A percentile compares a stretch with the other conserved stretches of the same genome.
These are phyloP conservation scores for Didymella segeticola DNA, from an alignment of 2,329 filamentous ascomycete genomes.

Conservation along the genomic window DNA sequence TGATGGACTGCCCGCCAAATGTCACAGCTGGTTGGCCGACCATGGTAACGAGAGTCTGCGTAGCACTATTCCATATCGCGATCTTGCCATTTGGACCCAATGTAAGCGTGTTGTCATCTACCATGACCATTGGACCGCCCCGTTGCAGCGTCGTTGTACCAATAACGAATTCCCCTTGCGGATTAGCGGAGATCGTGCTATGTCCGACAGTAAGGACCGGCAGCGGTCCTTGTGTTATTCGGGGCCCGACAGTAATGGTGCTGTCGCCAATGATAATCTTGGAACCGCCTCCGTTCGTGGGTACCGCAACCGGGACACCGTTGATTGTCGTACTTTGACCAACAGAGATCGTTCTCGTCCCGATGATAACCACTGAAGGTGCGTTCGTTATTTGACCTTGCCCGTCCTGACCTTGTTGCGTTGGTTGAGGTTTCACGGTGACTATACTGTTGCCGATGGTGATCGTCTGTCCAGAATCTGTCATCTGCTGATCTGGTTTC, in stretches of 20 bases:
- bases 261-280: slow-evolving; percentile 39
- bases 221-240: slow-evolving; percentile 20
- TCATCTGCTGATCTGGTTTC: slow-evolving; percentile 10
- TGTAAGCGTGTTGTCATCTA: slow-evolving; percentile 46
- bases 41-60: slow-evolving; percentile 34
- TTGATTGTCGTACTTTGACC: slow-evolving; percentile 43
- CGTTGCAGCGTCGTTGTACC: slow-evolving; percentile 42
- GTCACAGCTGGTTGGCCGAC: slow-evolving; percentile 28
- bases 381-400: slow-evolving; percentile 18
- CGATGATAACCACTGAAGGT: slow-evolving; percentile 32
- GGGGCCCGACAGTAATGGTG: slow-evolving; percentile 30
- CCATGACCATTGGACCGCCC: slow-evolving; percentile 45
- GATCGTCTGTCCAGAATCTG: slow-evolving; percentile 18
- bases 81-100: slow-evolving; percentile 46
- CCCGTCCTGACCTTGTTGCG: slow-evolving; percentile 19
- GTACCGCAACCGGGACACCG: slow-evolving; percentile 39
- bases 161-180: slow-evolving; percentile 43
- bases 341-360: slow-evolving; percentile 35
- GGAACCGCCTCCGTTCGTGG: slow-evolving; percentile 29
- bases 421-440: slow-evolving; percentile 23
- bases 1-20: slow-evolving; percentile 26
- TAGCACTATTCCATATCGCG: slow-evolving; percentile 47
- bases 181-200: slow-evolving; percentile 39
- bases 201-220: slow-evolving; percentile 37
- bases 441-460: slow-evolving; percentile 33